phyloP scores from a whole-genome alignment of 73 alveolate species.

The Halteria grandinella region DNA sequence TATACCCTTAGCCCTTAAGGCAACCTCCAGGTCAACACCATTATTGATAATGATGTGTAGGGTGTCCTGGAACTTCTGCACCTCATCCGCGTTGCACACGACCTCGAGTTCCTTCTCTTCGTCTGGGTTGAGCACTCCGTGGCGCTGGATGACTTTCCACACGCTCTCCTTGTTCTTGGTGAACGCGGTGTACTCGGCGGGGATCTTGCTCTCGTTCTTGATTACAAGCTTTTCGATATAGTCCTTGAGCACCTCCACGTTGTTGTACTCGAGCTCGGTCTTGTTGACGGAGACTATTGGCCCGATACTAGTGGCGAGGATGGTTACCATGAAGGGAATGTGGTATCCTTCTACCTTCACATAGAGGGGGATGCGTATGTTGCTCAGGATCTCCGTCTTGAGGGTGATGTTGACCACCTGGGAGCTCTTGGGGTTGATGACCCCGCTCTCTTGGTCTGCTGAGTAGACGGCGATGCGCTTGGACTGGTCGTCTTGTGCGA shows the following conservation, averaged over 20 bases:
- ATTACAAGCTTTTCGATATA: slow-evolving; percentile 81
- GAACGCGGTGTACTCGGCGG: slow-evolving; percentile 98
- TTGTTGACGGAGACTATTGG: slow-evolving; percentile 95
- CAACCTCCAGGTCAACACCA: slow-evolving; percentile 98
- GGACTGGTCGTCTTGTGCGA: slow-evolving; percentile 97
- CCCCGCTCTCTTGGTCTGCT: slow-evolving; percentile 96
- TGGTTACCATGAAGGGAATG: slow-evolving; percentile 86
- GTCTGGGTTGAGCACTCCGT: slow-evolving; percentile 93
- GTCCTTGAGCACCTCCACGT: slow-evolving; percentile 92
- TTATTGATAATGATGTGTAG: slow-evolving; percentile 97
- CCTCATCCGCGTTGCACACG: slow-evolving; percentile 98
- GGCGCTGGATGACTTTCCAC: slow-evolving; percentile 86
- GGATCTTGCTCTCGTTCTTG: slow-evolving; percentile 94
- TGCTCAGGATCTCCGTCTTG: slow-evolving; percentile 89
- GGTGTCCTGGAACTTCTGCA: slow-evolving; percentile 88
- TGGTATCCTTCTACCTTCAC: slow-evolving; percentile 79
- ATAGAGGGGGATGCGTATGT: slow-evolving; percentile 88
- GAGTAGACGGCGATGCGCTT: slow-evolving; percentile 92
- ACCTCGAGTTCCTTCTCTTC: slow-evolving; percentile 94
- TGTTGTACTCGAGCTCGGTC: slow-evolving; percentile 94
- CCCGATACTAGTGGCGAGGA: slow-evolving; percentile 96
- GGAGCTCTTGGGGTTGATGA: slow-evolving; percentile 90
- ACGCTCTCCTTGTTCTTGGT: slow-evolving; percentile 92
- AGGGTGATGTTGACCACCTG: slow-evolving; percentile 89
- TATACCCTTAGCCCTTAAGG: slow-evolving; percentile 97